Base-by-base conservation (phyloP, 2,329 filamentous ascomycete species). In the Talaromyces piceae region DNA sequence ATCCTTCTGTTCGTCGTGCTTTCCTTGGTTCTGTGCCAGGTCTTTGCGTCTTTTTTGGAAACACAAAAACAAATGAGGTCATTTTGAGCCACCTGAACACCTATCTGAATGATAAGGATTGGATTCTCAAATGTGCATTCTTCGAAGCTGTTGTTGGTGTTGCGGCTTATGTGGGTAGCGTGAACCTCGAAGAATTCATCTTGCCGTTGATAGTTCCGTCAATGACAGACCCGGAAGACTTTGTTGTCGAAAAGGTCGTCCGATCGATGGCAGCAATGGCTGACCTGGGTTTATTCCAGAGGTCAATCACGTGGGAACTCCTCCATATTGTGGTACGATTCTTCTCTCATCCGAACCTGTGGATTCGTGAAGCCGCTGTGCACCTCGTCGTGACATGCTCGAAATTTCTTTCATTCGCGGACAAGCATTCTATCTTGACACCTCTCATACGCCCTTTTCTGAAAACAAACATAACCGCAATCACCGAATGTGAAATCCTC, bases 111-210 rank as follows among this genome's bases (percentile, higher is more conserved):
- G 93, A 97, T 61, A 83, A 86, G 39, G 91, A 98, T 65, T 98
- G 93, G 93, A 89, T 89, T 66, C 73, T 98, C 27, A 96, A 95
- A 67, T 96, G 90, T 61, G 90, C 91, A 2, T 97, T 97, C 65
- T 96, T 98, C 62, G 91, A 95, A 63, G 88, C 90, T 0, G 89
- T 97, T 23, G 88, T 97, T 13, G 91, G 91, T 3, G 91, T 98
- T 57, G 88, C 91, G 3, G 82, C 88, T 1, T 95, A 95, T 59
- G 81, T 97, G 28, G 93, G 93, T 25, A 90, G 87, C 54, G 87
- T 84, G 28, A 94, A 86, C 58, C 73, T 98, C 27, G 93, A 98
- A 67, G 90, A 95, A 59, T 98, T 96, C 60, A 95, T 97, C 57
- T 72, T 98, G 23, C 93, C 94, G 0, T 76, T 98, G 12, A 96